Conservation (phyloP, 441 rosid species). For the Pelargonium fulgidum region DNA sequence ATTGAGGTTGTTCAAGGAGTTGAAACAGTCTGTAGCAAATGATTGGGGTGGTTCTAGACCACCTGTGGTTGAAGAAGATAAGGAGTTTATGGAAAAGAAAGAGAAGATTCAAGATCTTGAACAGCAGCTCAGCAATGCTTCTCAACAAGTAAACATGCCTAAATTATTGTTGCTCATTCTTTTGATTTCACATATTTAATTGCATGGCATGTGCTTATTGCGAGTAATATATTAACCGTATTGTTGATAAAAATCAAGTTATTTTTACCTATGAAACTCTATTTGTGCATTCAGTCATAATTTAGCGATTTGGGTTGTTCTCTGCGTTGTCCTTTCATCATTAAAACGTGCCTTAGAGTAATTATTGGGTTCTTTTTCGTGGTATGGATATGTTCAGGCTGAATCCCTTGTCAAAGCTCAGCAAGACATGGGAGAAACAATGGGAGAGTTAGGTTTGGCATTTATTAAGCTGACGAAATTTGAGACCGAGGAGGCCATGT, state of each 20-base stretch:
- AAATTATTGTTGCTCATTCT: not conserved
- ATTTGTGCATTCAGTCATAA: not conserved
- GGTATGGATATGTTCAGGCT: conserved; percentile 40
- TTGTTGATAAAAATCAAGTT: not conserved
- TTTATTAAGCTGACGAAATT: conserved; percentile 77
- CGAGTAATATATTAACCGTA: too few relatives aligned
- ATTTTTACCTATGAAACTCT: not conserved
- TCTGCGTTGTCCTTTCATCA: not conserved
- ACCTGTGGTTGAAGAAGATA: conserved; percentile 70
- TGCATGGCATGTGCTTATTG: too few relatives aligned
- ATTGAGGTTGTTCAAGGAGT: conserved; percentile 74
- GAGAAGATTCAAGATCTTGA: conserved; percentile 70
- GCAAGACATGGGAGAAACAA: conserved; percentile 89
- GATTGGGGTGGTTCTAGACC: conserved; percentile 80
- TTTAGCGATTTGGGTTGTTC: not conserved
- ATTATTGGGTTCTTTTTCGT: conserved; percentile 14
- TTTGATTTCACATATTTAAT: not conserved
- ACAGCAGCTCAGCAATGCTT: conserved; percentile 71
- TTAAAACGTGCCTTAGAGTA: not conserved
- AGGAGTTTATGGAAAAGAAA: conserved; percentile 72
- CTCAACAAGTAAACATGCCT: conserved; percentile 53
- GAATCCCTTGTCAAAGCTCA: conserved; percentile 77
- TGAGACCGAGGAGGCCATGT: conserved; percentile 74
- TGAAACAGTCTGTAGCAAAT: conserved; percentile 69
- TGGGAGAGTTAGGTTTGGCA: conserved; percentile 75